Evolutionary conservation across 768 basidiomycete species (phyloP).

Genomic region (Glaciozyma antarctica): DNA sequence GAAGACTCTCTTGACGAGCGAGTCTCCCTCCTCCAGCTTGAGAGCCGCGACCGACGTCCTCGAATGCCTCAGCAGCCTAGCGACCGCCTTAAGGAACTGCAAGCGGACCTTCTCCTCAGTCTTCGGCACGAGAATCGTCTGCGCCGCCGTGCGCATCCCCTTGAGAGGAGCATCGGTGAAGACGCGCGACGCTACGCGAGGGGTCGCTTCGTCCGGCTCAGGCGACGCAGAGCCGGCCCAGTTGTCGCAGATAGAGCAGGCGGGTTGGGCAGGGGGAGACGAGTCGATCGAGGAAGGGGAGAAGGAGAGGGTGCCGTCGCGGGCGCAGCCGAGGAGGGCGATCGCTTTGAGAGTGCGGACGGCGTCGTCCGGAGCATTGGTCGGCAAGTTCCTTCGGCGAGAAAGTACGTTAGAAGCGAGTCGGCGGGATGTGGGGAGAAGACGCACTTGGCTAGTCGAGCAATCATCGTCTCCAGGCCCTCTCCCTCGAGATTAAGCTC

Average conservation of each 20-base stretch:
- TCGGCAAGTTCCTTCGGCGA: neutral
- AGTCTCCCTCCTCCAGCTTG: neutral
- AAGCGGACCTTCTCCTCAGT: slow-evolving; percentile 8
- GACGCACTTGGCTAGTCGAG: slow-evolving; percentile 4
- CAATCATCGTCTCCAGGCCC: slow-evolving; percentile 5
- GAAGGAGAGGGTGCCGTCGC: slow-evolving; percentile 13
- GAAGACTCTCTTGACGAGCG: neutral
- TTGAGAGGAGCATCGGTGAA: slow-evolving; percentile 6
- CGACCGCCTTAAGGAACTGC: neutral
- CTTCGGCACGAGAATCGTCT: neutral
- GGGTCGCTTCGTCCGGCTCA: neutral
- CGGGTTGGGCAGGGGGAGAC: neutral
- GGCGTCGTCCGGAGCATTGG: neutral
- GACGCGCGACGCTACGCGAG: neutral
- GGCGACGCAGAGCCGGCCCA: neutral
- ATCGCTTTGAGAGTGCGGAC: slow-evolving; percentile 1
- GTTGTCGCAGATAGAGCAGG: slow-evolving; percentile 20
- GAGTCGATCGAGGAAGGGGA: neutral
- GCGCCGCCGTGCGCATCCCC: neutral
- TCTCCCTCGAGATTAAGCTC: slow-evolving; percentile 5
- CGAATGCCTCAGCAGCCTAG: slow-evolving; percentile 13
- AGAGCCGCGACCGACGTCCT: neutral
- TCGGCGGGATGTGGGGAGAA: neutral
- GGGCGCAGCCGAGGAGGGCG: slow-evolving; percentile 18
- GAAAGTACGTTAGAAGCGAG: neutral